These are phyloP conservation scores for Backusella macrospora DNA, from an alignment of 192 early-diverging fungal genomes.

Conservation along the genomic window DNA sequence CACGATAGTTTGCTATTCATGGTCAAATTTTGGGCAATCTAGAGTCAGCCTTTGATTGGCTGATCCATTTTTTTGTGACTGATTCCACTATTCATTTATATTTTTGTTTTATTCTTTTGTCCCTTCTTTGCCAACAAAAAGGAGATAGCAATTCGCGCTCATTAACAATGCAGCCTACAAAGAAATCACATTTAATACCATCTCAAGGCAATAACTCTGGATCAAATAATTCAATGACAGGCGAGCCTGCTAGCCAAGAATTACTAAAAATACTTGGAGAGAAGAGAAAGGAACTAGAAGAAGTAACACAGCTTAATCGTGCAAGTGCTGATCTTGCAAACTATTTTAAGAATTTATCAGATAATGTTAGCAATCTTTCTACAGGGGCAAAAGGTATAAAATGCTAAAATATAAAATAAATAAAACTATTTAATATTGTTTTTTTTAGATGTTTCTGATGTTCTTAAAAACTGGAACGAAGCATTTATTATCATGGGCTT, in stretches of 20 bases:
- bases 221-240: neutral
- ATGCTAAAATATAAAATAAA: too few species aligned
- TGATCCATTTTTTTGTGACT: too few species aligned
- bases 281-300: slow-evolving; percentile 10
- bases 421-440: neutral
- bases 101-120: neutral
- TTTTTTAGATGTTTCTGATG: neutral
- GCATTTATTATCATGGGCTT: slow-evolving; percentile 17
- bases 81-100: too few species aligned
- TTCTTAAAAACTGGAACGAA: slow-evolving; percentile 13
- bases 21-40: too few species aligned
- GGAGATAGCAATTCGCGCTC: neutral
- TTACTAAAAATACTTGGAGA: neutral
- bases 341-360: slow-evolving; percentile 1
- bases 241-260: neutral
- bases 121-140: neutral
- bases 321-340: neutral
- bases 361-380: neutral
- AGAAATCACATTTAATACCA: neutral
- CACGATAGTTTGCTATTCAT: too few species aligned
- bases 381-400: slow-evolving; percentile 11
- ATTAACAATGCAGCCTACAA: neutral
- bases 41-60: too few species aligned
- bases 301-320: neutral
- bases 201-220: neutral